phyloP scores from a whole-genome alignment of 177 flowering plant species.

The Tripterygium wilfordii region DNA sequence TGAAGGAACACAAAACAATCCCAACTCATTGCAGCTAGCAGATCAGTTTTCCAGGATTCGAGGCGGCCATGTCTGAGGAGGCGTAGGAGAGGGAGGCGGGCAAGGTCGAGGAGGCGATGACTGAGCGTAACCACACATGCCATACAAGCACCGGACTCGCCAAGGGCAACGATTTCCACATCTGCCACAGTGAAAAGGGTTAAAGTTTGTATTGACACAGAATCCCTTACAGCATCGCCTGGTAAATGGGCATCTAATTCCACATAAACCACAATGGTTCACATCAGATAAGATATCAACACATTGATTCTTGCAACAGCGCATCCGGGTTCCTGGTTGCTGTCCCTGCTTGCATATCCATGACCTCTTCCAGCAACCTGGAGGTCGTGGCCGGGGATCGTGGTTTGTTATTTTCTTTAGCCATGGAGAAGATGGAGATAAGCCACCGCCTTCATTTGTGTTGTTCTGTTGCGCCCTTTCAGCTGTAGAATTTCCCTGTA shows the following conservation, averaged over 20 bases:
- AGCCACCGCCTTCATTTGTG: not conserved
- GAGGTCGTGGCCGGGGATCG: conserved; percentile 18
- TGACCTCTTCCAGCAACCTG: conserved; percentile 45
- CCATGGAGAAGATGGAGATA: conserved; percentile 22
- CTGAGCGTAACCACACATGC: conserved; percentile 70
- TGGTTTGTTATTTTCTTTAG: conserved; percentile 9
- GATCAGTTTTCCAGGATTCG: no score
- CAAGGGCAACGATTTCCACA: conserved; percentile 43
- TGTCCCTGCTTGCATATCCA: conserved; percentile 42
- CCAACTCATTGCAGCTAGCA: no score
- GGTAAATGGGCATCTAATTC: conserved; percentile 49
- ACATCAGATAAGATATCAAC: conserved; percentile 48
- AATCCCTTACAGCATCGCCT: conserved; percentile 65
- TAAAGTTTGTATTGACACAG: conserved; percentile 39
- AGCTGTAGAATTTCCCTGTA: not conserved
- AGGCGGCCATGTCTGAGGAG: conserved; percentile 16
- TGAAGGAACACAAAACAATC: no score
- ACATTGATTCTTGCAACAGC: conserved; percentile 59
- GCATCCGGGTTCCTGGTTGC: conserved; percentile 2
- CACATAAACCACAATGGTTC: conserved; percentile 65
- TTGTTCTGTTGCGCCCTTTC: conserved; percentile 3
- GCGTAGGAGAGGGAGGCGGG: conserved; percentile 29
- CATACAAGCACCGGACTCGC: conserved; percentile 44
- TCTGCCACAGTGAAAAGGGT: conserved; percentile 57
- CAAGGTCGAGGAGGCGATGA: conserved; percentile 35